Percentiles rank a stretch among this genome's conserved stretches.
These are phyloP conservation scores for Cryphonectria nitschkei DNA, from an alignment of 2,329 filamentous ascomycete species.

Conservation along the genomic window DNA sequence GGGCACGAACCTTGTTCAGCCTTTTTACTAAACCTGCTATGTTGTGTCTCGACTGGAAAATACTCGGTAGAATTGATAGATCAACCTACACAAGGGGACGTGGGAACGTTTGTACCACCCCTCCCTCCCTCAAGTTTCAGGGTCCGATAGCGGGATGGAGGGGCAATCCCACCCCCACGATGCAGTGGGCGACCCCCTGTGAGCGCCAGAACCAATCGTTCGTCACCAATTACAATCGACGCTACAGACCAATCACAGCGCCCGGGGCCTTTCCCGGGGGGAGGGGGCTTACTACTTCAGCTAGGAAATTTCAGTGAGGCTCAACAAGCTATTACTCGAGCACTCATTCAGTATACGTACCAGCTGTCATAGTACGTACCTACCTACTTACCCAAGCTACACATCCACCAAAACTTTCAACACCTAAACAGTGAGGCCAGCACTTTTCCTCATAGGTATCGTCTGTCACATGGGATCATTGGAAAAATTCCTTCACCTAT, in stretches of 20 bases:
- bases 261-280: background rate
- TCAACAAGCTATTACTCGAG: background rate
- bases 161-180: slow-evolving; percentile 18
- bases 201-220: slow-evolving; percentile 10
- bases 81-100: background rate
- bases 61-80: background rate
- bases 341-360: background rate
- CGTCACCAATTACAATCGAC: slow-evolving; percentile 1
- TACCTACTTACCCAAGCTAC: background rate
- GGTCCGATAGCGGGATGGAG: slow-evolving; percentile 29
- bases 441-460: background rate
- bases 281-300: background rate
- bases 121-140: background rate
- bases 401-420: no score
- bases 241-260: slow-evolving; percentile 9
- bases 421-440: no score
- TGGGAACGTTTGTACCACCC: background rate
- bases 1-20: background rate
- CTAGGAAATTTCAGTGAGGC: background rate
- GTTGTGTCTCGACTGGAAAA: background rate
- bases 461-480: background rate
- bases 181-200: background rate
- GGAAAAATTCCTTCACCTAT: background rate
- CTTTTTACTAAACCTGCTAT: background rate
- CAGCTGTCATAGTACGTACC: background rate